Evolutionary conservation across 2,329 filamentous ascomycete species (phyloP).

Genomic region (Cercospora sp.): DNA sequence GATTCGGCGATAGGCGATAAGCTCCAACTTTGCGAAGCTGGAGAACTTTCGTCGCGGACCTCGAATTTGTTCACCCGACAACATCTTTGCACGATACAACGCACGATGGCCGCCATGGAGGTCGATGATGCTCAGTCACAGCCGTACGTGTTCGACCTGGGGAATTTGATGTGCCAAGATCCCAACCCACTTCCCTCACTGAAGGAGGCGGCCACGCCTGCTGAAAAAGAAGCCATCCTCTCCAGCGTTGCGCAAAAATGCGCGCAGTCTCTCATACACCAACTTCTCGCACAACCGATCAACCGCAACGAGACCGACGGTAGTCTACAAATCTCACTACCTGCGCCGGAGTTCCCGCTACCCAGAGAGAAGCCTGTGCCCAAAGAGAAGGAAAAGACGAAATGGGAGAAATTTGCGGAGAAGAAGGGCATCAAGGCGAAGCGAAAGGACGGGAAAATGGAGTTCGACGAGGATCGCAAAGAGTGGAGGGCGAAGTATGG

Average conservation of each 20-base stretch:
- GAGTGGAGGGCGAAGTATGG: constrained; percentile 96
- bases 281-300: constrained; percentile 83
- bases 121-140: constrained; percentile 63
- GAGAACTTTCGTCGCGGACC: constrained; percentile 1
- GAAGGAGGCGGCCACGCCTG: constrained; percentile 39
- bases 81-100: neutral
- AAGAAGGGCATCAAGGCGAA: constrained; percentile 96
- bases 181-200: constrained; percentile 72
- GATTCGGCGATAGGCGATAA: neutral
- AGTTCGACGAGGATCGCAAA: constrained; percentile 79
- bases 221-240: constrained; percentile 64
- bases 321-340: constrained; percentile 73
- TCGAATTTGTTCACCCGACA: neutral
- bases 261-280: constrained; percentile 89
- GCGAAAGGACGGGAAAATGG: constrained; percentile 75
- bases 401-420: constrained; percentile 93
- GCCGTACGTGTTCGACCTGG: constrained; percentile 89
- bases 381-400: constrained; percentile 76
- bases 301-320: constrained; percentile 62
- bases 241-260: constrained; percentile 78
- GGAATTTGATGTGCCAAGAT: constrained; percentile 81
- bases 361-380: constrained; percentile 93
- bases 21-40: neutral
- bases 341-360: constrained; percentile 66
- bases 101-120: constrained; percentile 18